Conservation (phyloP, 352 stramenopile genomes). For the Phytophthora podocarpi region DNA sequence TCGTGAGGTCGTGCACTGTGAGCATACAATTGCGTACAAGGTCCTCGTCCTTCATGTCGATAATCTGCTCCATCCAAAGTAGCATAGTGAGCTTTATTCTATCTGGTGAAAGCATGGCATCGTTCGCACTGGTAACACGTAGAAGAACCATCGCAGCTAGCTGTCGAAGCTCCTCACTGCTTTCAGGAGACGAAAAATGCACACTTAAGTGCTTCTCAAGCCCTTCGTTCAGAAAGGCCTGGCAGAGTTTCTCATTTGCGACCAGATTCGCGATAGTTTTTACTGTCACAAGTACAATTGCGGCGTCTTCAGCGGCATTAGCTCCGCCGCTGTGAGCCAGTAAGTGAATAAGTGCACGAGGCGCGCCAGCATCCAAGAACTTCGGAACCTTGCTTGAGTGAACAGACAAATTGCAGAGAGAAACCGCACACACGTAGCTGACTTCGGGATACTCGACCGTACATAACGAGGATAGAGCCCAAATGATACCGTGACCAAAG, state of each 20-base stretch:
- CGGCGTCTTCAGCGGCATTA: slow-evolving; percentile 32
- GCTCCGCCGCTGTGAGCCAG: slow-evolving; percentile 45
- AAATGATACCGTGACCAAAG: slow-evolving; percentile 79
- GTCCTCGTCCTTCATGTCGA: slow-evolving; percentile 68
- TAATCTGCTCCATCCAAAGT: slow-evolving; percentile 84
- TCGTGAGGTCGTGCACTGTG: slow-evolving; percentile 74
- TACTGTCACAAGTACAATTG: slow-evolving; percentile 60
- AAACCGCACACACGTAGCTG: slow-evolving; percentile 64
- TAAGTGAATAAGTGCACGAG: slow-evolving; percentile 64
- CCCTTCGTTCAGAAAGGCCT: slow-evolving; percentile 73
- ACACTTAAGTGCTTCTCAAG: slow-evolving; percentile 63
- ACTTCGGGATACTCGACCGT: slow-evolving; percentile 60
- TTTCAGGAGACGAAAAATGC: slow-evolving; percentile 55
- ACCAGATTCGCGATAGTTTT: slow-evolving; percentile 83
- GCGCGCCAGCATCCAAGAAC: slow-evolving; percentile 72
- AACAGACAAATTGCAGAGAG: slow-evolving; percentile 78
- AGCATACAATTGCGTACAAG: slow-evolving; percentile 84
- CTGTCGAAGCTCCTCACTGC: slow-evolving; percentile 60
- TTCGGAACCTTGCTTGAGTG: slow-evolving; percentile 61
- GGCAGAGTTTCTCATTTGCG: slow-evolving; percentile 77
- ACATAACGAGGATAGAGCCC: slow-evolving; percentile 74
- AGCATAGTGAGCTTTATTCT: slow-evolving; percentile 65
- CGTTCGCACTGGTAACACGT: slow-evolving; percentile 72
- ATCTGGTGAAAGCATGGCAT: slow-evolving; percentile 70
- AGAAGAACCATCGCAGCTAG: slow-evolving; percentile 76